Evolutionary conservation across 495 filamentous ascomycete species (phyloP).

Genomic region (Aspergillus avenaceus): DNA sequence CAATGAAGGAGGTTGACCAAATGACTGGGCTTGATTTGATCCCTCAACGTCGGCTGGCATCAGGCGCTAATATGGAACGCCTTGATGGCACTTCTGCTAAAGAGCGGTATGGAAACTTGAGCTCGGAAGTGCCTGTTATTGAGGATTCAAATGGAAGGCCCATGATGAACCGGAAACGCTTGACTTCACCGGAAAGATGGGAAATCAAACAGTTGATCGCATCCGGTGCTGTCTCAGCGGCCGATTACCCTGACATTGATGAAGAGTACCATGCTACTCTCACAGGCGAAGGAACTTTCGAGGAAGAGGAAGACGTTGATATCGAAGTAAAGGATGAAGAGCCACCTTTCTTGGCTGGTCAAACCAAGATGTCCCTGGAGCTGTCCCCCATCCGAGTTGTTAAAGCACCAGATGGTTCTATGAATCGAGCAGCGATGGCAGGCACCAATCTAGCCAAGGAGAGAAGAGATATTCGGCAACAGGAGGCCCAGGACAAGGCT

Average conservation of each 20-base stretch:
- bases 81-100: slow-evolving; percentile 53
- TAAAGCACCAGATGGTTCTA: slow-evolving; percentile 92
- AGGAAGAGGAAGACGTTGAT: slow-evolving; percentile 95
- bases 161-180: slow-evolving; percentile 70
- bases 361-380: slow-evolving; percentile 93
- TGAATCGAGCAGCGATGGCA: slow-evolving; percentile 93
- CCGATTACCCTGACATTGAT: slow-evolving; percentile 91
- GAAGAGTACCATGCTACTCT: slow-evolving; percentile 89
- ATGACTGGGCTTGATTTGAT: slow-evolving; percentile 79
- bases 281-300: slow-evolving; percentile 80
- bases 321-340: slow-evolving; percentile 96
- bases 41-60: slow-evolving; percentile 76
- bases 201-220: slow-evolving; percentile 96
- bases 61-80: slow-evolving; percentile 86
- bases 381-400: slow-evolving; percentile 93
- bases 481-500: slow-evolving; percentile 80
- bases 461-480: slow-evolving; percentile 79
- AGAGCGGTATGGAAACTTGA: slow-evolving; percentile 56
- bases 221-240: slow-evolving; percentile 83
- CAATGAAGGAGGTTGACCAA: slow-evolving; percentile 98
- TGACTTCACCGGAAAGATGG: slow-evolving; percentile 96
- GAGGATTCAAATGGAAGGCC: slow-evolving; percentile 55
- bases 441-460: slow-evolving; percentile 89
- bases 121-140: slow-evolving; percentile 59
- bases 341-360: slow-evolving; percentile 91